Evolutionary conservation across 1,139 yeast species (phyloP).

Genomic region (Suhomyces chickasaworum): DNA sequence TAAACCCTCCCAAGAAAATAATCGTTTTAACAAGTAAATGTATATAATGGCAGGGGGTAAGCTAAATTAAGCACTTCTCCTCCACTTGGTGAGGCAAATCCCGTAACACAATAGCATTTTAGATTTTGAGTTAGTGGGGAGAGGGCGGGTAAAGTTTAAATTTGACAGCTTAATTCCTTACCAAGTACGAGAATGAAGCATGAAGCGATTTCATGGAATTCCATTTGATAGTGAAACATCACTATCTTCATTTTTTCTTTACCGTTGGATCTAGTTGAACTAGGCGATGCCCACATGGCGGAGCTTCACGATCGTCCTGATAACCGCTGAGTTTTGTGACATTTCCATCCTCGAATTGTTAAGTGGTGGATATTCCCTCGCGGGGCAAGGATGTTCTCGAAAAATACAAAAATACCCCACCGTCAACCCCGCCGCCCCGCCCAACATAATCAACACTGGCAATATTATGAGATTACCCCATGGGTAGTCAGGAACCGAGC

Average conservation of each 20-base stretch:
- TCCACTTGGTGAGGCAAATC: background rate
- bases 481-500: background rate
- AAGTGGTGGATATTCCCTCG: background rate
- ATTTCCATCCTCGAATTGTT: background rate
- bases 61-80: background rate
- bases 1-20: background rate
- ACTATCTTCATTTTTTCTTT: too few species aligned
- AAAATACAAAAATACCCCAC: background rate
- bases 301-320: background rate
- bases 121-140: background rate
- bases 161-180: background rate
- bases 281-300: background rate
- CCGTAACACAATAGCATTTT: background rate
- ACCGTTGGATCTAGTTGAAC: too few species aligned
- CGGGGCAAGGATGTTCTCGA: background rate
- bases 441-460: background rate
- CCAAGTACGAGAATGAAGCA: background rate
- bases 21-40: background rate
- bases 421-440: background rate
- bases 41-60: background rate
- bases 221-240: too few species aligned
- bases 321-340: background rate
- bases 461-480: background rate
- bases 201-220: too few species aligned
- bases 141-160: background rate